A percentile compares a stretch with the other conserved stretches of the same genome.
Conservation (phyloP, 139 green algal species). For the Tetraselmis chui region DNA sequence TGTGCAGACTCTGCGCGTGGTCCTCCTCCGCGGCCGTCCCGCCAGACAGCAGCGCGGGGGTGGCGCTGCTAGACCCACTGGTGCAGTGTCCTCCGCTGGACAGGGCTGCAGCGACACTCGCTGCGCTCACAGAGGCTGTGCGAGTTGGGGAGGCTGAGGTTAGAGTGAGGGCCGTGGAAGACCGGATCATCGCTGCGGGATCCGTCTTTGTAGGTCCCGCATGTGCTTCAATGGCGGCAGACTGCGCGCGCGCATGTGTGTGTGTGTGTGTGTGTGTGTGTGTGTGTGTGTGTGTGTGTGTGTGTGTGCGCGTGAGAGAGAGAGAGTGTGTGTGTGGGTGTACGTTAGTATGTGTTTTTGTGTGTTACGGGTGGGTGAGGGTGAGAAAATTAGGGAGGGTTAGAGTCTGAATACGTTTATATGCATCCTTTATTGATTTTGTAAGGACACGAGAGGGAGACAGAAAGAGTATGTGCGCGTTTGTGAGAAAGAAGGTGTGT, state of each 20-base stretch:
- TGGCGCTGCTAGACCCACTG: neutral
- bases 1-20: neutral
- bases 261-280: neutral
- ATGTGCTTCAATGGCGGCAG: neutral
- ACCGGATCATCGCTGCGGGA: neutral
- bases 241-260: neutral
- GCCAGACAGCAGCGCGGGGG: neutral
- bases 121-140: neutral
- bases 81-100: neutral
- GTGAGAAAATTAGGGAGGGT: too few species aligned
- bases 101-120: neutral
- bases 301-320: too few species aligned
- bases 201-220: neutral
- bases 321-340: too few species aligned
- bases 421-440: too few species aligned
- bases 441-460: too few species aligned
- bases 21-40: neutral
- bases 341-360: too few species aligned
- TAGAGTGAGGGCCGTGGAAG: neutral
- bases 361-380: too few species aligned
- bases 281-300: too few species aligned
- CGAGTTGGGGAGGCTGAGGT: neutral
- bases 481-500: too few species aligned
- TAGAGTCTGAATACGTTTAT: too few species aligned
- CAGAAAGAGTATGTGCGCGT: too few species aligned